A percentile compares a stretch with the other conserved stretches of the same genome.
Conservation (phyloP, 2,329 filamentous ascomycete species). For the Aschersonia sp. region DNA sequence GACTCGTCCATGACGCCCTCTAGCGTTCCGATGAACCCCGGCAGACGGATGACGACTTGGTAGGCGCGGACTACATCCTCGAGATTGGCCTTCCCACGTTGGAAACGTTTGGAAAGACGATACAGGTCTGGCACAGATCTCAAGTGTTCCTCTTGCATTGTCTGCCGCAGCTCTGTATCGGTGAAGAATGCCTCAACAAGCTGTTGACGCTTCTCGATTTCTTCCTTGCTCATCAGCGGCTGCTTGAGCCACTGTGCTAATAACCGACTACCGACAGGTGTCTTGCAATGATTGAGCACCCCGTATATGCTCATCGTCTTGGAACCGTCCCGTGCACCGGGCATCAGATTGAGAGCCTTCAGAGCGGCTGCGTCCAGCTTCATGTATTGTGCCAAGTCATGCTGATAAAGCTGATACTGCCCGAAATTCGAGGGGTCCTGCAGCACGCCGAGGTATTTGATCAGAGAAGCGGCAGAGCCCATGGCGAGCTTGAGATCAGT, state of each 20-base stretch:
- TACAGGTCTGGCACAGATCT: constrained; percentile 90
- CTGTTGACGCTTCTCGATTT: constrained; percentile 85
- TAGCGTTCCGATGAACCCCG: constrained; percentile 76
- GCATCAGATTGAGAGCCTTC: constrained; percentile 93
- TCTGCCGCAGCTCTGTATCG: constrained; percentile 86
- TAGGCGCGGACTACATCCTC: constrained; percentile 95
- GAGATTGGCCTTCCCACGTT: constrained; percentile 76
- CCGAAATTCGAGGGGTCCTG: constrained; percentile 91
- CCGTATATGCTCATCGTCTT: constrained; percentile 97
- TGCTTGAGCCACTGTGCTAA: constrained; percentile 96
- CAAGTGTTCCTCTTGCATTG: constrained; percentile 91
- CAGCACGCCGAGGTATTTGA: constrained; percentile 85
- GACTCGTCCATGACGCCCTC: constrained; percentile 92
- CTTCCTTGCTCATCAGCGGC: constrained; percentile 77
- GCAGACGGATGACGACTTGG: constrained; percentile 82
- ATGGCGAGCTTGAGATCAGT: constrained; percentile 91
- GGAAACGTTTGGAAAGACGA: constrained; percentile 84
- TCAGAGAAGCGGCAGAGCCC: constrained; percentile 83
- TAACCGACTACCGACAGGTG: constrained; percentile 76
- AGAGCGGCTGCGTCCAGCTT: constrained; percentile 91
- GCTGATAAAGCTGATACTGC: constrained; percentile 93
- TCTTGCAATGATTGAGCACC: constrained; percentile 93
- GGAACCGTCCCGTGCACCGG: constrained; percentile 81
- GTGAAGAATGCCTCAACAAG: constrained; percentile 89
- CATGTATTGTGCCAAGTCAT: constrained; percentile 95